These are phyloP conservation scores for Arthrinium phaeospermum DNA, from an alignment of 2,329 filamentous ascomycete species.

Conservation along the genomic window DNA sequence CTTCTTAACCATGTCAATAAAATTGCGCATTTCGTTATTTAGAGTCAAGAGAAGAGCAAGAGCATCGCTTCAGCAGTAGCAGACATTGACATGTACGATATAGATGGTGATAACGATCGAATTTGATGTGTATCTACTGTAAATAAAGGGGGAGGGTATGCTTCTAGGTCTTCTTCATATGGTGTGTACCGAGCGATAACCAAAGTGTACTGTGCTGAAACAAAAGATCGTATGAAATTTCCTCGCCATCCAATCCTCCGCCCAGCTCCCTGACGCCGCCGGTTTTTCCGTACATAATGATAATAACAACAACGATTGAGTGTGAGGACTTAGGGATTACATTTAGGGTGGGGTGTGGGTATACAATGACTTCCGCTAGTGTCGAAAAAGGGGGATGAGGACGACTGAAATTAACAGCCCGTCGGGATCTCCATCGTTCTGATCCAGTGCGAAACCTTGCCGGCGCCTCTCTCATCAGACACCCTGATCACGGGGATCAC, in stretches of 20 bases:
- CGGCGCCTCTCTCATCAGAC: neutral
- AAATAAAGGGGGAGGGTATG: neutral
- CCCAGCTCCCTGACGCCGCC: neutral
- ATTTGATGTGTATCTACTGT: neutral
- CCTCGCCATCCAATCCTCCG: neutral
- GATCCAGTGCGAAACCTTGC: constrained; percentile 20
- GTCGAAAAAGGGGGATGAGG: neutral
- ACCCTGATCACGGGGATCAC: constrained; percentile 6
- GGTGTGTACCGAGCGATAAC: neutral
- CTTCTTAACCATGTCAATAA: neutral
- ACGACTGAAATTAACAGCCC: neutral
- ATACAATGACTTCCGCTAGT: constrained; percentile 5
- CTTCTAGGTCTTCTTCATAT: neutral
- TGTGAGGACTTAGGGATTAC: neutral
- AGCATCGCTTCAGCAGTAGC: too few species aligned
- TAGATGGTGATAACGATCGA: neutral
- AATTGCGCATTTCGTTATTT: neutral
- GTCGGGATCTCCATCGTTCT: constrained; percentile 20
- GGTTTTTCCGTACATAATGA: neutral
- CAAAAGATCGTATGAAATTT: neutral
- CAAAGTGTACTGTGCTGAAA: neutral
- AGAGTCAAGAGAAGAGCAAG: neutral
- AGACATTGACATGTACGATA: neutral
- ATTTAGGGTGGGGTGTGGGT: neutral
- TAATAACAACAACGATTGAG: neutral